phyloP scores from a whole-genome alignment of 2,329 filamentous ascomycete genomes.

The Penicillium sp. region DNA sequence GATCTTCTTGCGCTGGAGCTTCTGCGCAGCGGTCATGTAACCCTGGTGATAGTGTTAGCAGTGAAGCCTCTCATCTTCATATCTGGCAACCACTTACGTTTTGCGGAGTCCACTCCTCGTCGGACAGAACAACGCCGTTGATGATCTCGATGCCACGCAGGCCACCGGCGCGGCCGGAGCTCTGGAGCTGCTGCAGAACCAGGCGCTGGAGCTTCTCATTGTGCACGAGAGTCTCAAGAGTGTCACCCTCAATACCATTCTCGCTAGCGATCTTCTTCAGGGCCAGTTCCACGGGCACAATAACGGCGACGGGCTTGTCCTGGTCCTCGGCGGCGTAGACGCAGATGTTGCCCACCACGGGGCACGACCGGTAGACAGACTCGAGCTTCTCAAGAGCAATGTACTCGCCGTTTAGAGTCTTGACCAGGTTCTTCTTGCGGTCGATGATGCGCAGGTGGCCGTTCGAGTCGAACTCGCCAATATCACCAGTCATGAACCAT shows the following conservation, averaged over 20 bases:
- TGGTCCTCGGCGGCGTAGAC: constrained; percentile 75
- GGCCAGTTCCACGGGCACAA: constrained; percentile 61
- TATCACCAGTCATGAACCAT: constrained; percentile 97
- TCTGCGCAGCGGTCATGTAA: constrained; percentile 68
- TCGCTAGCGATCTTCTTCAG: constrained; percentile 56
- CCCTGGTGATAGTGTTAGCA: constrained; percentile 44
- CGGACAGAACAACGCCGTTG: constrained; percentile 44
- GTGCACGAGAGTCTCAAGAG: constrained; percentile 65
- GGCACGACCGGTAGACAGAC: constrained; percentile 77
- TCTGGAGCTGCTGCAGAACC: constrained; percentile 43
- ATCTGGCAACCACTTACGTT: constrained; percentile 31
- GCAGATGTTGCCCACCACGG: constrained; percentile 83
- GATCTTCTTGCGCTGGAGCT: constrained; percentile 69
- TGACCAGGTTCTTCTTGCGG: constrained; percentile 97
- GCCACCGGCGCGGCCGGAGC: constrained; percentile 35
- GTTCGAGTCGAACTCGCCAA: constrained; percentile 79
- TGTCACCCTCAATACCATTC: constrained; percentile 62
- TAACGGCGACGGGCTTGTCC: constrained; percentile 76
- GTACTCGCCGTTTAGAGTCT: constrained; percentile 93
- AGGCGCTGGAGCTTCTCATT: constrained; percentile 43
- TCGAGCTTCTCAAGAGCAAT: constrained; percentile 96
- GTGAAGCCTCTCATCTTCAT: not conserved
- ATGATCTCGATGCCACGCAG: constrained; percentile 44
- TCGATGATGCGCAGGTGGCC: constrained; percentile 88
- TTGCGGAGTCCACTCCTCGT: constrained; percentile 47